Percentiles rank a stretch among this genome's conserved stretches.
Evolutionary conservation across 2,329 filamentous ascomycete species (phyloP).

Genomic region (Fusarium transvaalense): DNA sequence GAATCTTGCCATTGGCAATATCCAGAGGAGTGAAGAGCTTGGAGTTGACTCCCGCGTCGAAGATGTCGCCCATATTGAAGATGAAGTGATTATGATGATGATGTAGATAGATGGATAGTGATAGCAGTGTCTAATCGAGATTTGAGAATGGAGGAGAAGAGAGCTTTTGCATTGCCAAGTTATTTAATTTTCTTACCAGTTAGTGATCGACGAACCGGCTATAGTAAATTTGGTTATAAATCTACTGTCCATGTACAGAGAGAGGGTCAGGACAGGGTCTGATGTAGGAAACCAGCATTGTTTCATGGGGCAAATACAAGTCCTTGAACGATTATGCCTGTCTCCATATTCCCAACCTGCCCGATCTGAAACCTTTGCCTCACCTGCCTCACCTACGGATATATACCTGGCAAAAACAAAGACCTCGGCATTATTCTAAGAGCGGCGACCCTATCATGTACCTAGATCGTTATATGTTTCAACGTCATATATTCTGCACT

Average conservation of each 20-base stretch:
- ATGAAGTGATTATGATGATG: not conserved
- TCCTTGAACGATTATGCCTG: not conserved
- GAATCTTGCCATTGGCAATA: constrained; percentile 58
- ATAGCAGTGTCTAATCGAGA: not conserved
- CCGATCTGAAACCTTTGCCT: not conserved
- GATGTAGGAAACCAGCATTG: not conserved
- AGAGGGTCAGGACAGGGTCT: not conserved
- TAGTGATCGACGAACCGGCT: not conserved
- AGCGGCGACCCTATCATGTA: not conserved
- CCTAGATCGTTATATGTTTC: too few species aligned
- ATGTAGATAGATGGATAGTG: not conserved
- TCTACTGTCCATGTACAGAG: not conserved
- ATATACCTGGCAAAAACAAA: not conserved
- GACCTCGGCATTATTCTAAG: not conserved
- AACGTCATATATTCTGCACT: not conserved
- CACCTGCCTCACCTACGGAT: too few species aligned
- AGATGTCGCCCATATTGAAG: constrained; percentile 30
- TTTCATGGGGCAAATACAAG: not conserved
- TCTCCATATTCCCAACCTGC: not conserved
- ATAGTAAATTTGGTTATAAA: not conserved
- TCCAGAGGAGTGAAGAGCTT: constrained; percentile 52
- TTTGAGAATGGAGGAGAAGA: not conserved
- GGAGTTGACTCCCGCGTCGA: constrained; percentile 23
- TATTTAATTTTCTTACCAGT: constrained; percentile 3
- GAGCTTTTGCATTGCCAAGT: not conserved